Conservation (phyloP, 192 early-diverging fungal genomes). For the Radiomyces spectabilis region DNA sequence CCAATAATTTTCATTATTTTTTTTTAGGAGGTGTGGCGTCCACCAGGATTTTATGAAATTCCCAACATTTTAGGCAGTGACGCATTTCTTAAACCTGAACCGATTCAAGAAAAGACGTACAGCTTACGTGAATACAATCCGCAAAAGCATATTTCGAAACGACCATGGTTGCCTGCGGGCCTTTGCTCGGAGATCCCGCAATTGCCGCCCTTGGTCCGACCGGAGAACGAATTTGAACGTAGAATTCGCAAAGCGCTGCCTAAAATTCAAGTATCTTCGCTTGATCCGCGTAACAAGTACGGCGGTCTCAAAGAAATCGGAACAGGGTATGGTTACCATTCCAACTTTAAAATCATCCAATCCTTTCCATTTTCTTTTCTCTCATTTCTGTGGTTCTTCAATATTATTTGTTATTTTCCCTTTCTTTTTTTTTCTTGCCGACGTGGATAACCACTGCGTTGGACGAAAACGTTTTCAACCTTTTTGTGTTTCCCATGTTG, state of each 20-base stretch:
- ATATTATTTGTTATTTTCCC: background rate
- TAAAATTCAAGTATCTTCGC: constrained; percentile 6
- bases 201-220: constrained; percentile 22
- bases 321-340: constrained; percentile 9
- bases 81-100: constrained; percentile 25
- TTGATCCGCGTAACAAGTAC: constrained; percentile 22
- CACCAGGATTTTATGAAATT: constrained; percentile 22
- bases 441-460: background rate
- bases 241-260: constrained; percentile 21
- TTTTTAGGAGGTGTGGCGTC: constrained; percentile 23
- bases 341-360: background rate
- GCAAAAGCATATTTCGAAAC: constrained; percentile 24
- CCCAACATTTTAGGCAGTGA: constrained; percentile 27
- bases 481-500: no score
- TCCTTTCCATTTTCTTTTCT: background rate
- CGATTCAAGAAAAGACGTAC: constrained; percentile 12
- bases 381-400: background rate
- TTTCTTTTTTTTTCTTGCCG: background rate
- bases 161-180: constrained; percentile 32
- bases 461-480: background rate
- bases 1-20: background rate
- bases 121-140: constrained; percentile 19
- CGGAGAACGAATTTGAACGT: constrained; percentile 28
- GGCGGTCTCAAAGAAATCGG: constrained; percentile 24
- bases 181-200: constrained; percentile 20